A percentile compares a stretch with the other conserved stretches of the same genome.
Evolutionary conservation across 2,329 filamentous ascomycete species (phyloP).

Genomic region (Apiospora sp.): DNA sequence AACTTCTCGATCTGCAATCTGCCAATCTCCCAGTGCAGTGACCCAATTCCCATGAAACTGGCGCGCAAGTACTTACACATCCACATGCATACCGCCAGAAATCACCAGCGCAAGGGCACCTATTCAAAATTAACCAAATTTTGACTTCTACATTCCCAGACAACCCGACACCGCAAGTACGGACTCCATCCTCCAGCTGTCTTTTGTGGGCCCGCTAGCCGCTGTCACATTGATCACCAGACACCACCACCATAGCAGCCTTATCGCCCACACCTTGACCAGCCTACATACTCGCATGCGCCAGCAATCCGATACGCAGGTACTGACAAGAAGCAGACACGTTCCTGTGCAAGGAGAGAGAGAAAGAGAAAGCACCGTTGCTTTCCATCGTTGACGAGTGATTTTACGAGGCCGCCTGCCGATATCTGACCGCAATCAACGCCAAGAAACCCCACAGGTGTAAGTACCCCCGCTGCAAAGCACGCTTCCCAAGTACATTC

Average conservation of each 20-base stretch:
- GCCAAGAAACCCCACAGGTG: background rate
- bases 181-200: background rate
- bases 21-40: background rate
- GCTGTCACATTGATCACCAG: constrained; percentile 17
- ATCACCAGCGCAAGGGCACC: background rate
- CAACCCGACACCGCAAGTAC: constrained; percentile 9
- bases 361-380: background rate
- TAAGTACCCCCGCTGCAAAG: background rate
- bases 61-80: background rate
- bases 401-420: too few relatives aligned
- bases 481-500: background rate
- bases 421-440: background rate
- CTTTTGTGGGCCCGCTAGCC: background rate
- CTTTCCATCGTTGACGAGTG: background rate
- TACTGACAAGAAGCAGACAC: background rate
- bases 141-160: background rate
- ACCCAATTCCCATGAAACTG: background rate
- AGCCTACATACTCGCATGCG: background rate
- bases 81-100: background rate
- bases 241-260: constrained; percentile 2
- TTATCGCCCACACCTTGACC: background rate
- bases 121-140: background rate
- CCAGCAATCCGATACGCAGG: background rate
- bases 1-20: constrained; percentile 12
- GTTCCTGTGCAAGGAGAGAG: background rate